Evolutionary conservation across 2,329 filamentous ascomycete species (phyloP).

Genomic region (Alternaria ventricosa): DNA sequence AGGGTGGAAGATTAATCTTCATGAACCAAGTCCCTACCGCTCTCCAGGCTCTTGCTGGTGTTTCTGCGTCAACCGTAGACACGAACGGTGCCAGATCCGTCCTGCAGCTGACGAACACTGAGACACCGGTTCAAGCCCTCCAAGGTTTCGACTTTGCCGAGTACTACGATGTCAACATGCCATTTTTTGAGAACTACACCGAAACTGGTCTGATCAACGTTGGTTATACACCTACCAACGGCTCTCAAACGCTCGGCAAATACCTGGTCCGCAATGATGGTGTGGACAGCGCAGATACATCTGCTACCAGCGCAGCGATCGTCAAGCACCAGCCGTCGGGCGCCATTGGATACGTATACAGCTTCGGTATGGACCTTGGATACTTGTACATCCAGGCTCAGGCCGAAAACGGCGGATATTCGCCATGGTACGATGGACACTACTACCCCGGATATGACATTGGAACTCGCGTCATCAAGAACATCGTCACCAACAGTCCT

Average conservation of each 20-base stretch:
- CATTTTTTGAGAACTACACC: slow-evolving; percentile 12
- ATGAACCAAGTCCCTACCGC: slow-evolving; percentile 8
- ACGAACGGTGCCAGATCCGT: slow-evolving; percentile 2
- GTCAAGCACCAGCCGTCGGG: slow-evolving; percentile 9
- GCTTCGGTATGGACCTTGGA: slow-evolving; percentile 12
- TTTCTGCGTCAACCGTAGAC: slow-evolving; percentile 8
- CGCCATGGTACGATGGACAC: slow-evolving; percentile 10
- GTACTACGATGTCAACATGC: slow-evolving; percentile 10
- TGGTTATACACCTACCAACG: slow-evolving; percentile 6
- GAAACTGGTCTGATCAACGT: slow-evolving; percentile 4
- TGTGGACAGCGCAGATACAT: slow-evolving; percentile 7
- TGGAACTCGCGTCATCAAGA: slow-evolving; percentile 12
- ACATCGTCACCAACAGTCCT: slow-evolving; percentile 8
- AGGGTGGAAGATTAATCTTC: slow-evolving; percentile 10
- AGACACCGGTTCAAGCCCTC: slow-evolving; percentile 3
- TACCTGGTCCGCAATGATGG: slow-evolving; percentile 3
- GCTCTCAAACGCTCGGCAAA: slow-evolving; percentile 7
- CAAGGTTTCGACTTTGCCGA: slow-evolving; percentile 8
- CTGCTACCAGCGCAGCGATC: slow-evolving; percentile 5
- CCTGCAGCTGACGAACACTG: slow-evolving; percentile 7
- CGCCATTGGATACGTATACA: slow-evolving; percentile 9
- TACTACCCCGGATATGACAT: slow-evolving; percentile 16
- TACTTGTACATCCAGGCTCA: slow-evolving; percentile 7
- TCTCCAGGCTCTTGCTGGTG: slow-evolving; percentile 8
- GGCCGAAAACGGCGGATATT: slow-evolving; percentile 4